A percentile compares a stretch with the other conserved stretches of the same genome.
These are phyloP conservation scores for Lecanosticta acicola DNA, from an alignment of 2,329 filamentous ascomycete species.

Conservation along the genomic window DNA sequence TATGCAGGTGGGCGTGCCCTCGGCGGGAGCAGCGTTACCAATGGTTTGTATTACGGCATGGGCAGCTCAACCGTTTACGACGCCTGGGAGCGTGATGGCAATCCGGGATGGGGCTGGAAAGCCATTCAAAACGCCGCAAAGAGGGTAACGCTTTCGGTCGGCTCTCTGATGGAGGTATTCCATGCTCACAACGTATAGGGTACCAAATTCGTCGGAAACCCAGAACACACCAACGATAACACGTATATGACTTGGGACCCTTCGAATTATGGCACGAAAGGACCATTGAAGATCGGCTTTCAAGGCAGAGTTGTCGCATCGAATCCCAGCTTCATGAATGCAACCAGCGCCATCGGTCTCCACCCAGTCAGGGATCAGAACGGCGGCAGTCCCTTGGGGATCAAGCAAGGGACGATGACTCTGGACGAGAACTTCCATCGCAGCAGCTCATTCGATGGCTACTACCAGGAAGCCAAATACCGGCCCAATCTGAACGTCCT, in stretches of 20 bases:
- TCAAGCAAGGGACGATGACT: conserved; percentile 16
- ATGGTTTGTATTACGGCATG: conserved; percentile 16
- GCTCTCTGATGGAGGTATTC: too few relatives aligned
- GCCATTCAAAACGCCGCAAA: conserved; percentile 9
- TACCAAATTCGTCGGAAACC: conserved; percentile 15
- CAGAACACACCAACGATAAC: conserved; percentile 13
- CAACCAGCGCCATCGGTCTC: conserved; percentile 11
- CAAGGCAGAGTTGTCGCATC: conserved; percentile 14
- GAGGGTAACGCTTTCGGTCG: too few relatives aligned
- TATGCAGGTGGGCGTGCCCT: conserved; percentile 12
- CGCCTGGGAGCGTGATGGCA: conserved; percentile 14
- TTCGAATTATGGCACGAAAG: conserved; percentile 13
- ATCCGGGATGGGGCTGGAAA: conserved; percentile 15
- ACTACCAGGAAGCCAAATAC: conserved; percentile 12
- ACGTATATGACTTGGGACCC: conserved; percentile 18
- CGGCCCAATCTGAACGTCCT: conserved; percentile 13
- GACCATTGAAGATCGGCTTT: conserved; percentile 17
- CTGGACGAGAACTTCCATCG: conserved; percentile 14
- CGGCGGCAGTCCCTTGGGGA: conserved; percentile 9
- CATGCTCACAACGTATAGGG: conserved; percentile 2
- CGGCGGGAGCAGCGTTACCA: conserved; percentile 16
- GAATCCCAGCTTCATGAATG: conserved; percentile 16
- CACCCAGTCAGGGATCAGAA: conserved; percentile 10
- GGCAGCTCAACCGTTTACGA: conserved; percentile 10
- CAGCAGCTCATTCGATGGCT: conserved; percentile 12